Percentiles rank a stretch among this genome's conserved stretches.
Evolutionary conservation across 2,329 filamentous ascomycete genomes (phyloP).

Genomic region (Cytospora piceae): DNA sequence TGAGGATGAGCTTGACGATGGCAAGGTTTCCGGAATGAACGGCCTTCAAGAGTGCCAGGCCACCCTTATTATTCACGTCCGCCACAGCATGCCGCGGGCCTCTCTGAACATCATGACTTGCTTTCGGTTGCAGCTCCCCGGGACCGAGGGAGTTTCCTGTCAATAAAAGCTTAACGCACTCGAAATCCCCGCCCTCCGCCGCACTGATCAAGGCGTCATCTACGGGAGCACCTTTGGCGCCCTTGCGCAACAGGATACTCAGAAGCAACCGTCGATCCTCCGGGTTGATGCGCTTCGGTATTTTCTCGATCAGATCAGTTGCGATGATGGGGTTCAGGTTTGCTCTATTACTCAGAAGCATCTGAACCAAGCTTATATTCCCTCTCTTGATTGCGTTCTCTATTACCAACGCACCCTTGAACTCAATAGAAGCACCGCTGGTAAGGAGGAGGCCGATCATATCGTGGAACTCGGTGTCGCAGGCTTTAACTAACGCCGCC

Average conservation of each 20-base stretch:
- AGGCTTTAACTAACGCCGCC: conserved; percentile 52
- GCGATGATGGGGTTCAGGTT: conserved; percentile 49
- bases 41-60: conserved; percentile 54
- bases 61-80: conserved; percentile 56
- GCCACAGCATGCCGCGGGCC: conserved; percentile 51
- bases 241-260: conserved; percentile 52
- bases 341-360: conserved; percentile 51
- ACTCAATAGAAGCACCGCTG: conserved; percentile 59
- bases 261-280: conserved; percentile 52
- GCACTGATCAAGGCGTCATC: conserved; percentile 56
- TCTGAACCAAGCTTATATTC: conserved; percentile 50
- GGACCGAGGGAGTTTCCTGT: conserved; percentile 50
- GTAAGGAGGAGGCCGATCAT: conserved; percentile 58
- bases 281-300: conserved; percentile 51
- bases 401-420: conserved; percentile 53
- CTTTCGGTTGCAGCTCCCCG: conserved; percentile 32
- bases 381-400: conserved; percentile 53
- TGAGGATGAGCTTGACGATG: conserved; percentile 52
- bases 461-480: conserved; percentile 54
- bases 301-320: conserved; percentile 53
- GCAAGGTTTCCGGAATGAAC: conserved; percentile 49
- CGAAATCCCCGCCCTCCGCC: conserved; percentile 51
- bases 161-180: conserved; percentile 54
- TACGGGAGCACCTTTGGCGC: conserved; percentile 51
- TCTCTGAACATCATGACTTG: conserved; percentile 36